Conservation (phyloP, 805 yeast genomes). For the Diddensiella santjacobensis region DNA sequence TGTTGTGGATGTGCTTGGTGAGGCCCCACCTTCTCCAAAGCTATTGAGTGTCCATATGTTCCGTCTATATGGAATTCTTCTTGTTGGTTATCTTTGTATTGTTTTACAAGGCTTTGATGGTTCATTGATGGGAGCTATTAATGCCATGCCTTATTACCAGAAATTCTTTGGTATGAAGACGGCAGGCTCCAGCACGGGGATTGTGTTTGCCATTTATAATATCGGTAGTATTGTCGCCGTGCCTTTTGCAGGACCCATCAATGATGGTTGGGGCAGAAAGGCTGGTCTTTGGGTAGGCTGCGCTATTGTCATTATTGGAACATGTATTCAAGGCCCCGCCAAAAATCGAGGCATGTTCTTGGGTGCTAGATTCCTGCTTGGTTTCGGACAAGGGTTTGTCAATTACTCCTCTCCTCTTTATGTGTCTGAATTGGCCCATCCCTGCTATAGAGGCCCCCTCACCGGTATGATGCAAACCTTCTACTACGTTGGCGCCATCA, state of each 20-base stretch:
- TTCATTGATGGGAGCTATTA: constrained; percentile 16
- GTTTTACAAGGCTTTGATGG: constrained; percentile 16
- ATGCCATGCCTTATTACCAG: constrained; percentile 12
- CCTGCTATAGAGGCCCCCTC: constrained; percentile 11
- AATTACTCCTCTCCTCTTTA: constrained; percentile 10
- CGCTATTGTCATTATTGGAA: constrained; percentile 8
- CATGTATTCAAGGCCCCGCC: constrained; percentile 8
- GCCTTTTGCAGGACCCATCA: constrained; percentile 23
- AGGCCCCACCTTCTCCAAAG: not conserved
- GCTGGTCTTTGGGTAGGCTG: constrained; percentile 11
- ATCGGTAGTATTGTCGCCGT: constrained; percentile 13
- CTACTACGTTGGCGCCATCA: constrained; percentile 13
- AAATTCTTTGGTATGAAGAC: constrained; percentile 13
- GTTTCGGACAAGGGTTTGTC: constrained; percentile 9
- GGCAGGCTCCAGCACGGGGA: constrained; percentile 12
- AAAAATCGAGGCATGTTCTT: constrained; percentile 7
- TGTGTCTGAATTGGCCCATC: constrained; percentile 15
- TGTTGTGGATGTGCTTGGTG: constrained; percentile 4
- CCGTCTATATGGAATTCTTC: constrained; percentile 6
- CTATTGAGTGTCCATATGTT: constrained; percentile 3
- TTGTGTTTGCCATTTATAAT: constrained; percentile 14
- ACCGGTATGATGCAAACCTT: constrained; percentile 17
- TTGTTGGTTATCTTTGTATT: constrained; percentile 9
- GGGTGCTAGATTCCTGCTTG: constrained; percentile 15
- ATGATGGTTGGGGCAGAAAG: constrained; percentile 12